Percentiles rank a stretch among this genome's conserved stretches.
Evolutionary conservation across 495 filamentous ascomycete genomes (phyloP).

Genomic region (Opeltia flavorubescens): DNA sequence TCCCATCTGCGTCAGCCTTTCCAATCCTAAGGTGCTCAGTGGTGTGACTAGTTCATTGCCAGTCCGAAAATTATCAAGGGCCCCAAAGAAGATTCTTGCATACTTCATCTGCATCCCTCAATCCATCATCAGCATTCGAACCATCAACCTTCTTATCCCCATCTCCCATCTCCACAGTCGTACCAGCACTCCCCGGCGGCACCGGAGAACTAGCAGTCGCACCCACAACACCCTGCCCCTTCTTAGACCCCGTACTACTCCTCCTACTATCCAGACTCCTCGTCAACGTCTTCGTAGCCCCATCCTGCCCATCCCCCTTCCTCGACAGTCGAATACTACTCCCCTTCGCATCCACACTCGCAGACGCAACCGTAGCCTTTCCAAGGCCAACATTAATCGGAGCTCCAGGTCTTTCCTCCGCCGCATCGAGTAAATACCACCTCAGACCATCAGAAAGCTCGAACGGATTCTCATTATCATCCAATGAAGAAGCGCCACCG

Average conservation of each 20-base stretch:
- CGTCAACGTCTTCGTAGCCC: constrained; percentile 60
- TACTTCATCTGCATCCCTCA: constrained; percentile 27
- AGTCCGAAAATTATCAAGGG: constrained; percentile 24
- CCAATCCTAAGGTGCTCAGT: not conserved
- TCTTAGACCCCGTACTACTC: constrained; percentile 70
- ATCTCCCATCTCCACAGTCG: not conserved
- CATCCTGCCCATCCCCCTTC: constrained; percentile 23
- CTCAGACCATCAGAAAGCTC: constrained; percentile 88
- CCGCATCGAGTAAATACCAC: constrained; percentile 91
- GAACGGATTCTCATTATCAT: constrained; percentile 96
- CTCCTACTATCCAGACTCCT: constrained; percentile 82
- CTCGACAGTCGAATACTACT: constrained; percentile 49
- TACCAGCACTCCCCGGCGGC: not conserved
- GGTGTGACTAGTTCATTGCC: not conserved
- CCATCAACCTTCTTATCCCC: not conserved
- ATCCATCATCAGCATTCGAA: not conserved
- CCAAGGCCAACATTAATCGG: constrained; percentile 78
- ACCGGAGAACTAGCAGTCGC: constrained; percentile 1
- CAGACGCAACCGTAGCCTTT: constrained; percentile 81
- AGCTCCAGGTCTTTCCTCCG: constrained; percentile 89
- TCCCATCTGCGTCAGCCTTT: not conserved
- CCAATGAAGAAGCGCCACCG: constrained; percentile 33
- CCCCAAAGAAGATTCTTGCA: constrained; percentile 32
- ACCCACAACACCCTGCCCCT: constrained; percentile 26
- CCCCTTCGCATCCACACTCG: constrained; percentile 71